Evolutionary conservation across 805 yeast species (phyloP), one percentile per base, ranked within the genome.

Genomic region (Hanseniaspora meyeri): DNA sequence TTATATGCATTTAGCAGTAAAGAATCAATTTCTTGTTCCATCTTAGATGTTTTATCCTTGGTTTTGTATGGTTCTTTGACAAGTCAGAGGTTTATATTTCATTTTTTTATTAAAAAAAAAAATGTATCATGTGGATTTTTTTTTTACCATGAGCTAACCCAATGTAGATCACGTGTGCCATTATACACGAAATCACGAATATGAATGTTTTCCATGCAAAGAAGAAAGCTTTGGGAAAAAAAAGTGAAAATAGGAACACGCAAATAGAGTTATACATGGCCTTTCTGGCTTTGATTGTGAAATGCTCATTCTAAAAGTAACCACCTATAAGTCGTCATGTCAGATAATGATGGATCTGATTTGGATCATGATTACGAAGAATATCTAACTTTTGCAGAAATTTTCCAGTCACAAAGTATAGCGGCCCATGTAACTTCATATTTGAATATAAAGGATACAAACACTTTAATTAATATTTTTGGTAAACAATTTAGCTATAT

Each of bases 371-470:
- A 53, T 8, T 37, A 34, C 12, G 55, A 51, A n/a, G 49, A 51
- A 4, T 51, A 46, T 34, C 19, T 53, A 16, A 20, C 31, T 3
- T 46, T 53, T 46, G 34, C 36, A 9, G 57, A 53, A n/a, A 53
- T 53, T 17, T 38, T 53, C 19, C 57, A 53, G 20, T 45, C 51
- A 2, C 49, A 46, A 12, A 46, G 36, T 8, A 39, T 53, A 12
- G 49, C 51, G 14, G 16, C 34, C 3, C 34, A 31, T 38, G 31
- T 53, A 6, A 39, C 40, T 32, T 29, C 20, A 2, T 53, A 39
- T 17, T 16, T 53, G 14, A 51, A 46, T 20, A 53, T 53, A 12
- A 45, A 42, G 39, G 47, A 53, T 40, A 19, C 57, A 11, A 19
- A 42, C 3, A 31, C 17, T 2, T 14, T 53, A 16, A 16, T 53